A percentile compares a stretch with the other conserved stretches of the same genome.
Conservation (phyloP, 495 filamentous ascomycete genomes). For the Aspergillus ostianus region DNA sequence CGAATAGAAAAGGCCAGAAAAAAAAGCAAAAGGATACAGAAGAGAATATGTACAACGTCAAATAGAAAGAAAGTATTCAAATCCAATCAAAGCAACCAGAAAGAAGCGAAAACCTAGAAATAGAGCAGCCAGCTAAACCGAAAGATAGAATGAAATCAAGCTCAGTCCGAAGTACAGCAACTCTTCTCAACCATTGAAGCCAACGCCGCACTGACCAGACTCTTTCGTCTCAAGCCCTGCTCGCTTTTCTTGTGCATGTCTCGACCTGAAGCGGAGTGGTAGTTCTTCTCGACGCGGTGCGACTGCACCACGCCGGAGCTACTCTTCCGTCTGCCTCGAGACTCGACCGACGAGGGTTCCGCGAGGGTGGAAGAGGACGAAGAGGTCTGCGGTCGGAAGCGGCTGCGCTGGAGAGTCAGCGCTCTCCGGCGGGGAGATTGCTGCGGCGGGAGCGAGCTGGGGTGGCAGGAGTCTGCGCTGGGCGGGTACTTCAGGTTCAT, state of each 20-base stretch:
- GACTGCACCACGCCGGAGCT: conserved; percentile 23
- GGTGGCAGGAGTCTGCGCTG: conserved; percentile 41
- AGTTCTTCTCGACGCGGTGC: conserved; percentile 42
- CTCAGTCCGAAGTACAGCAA: not conserved
- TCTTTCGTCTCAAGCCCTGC: conserved; percentile 42
- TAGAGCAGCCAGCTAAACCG: not conserved
- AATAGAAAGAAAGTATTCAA: not conserved
- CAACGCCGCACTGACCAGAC: conserved; percentile 45
- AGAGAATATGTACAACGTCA: no score
- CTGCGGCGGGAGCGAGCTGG: conserved; percentile 41
- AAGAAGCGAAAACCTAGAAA: not conserved
- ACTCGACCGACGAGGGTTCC: not conserved
- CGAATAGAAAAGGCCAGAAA: not conserved
- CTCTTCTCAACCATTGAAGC: conserved; percentile 37
- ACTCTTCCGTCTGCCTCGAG: conserved; percentile 32
- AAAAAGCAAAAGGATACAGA: not conserved
- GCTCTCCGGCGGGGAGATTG: conserved; percentile 8
- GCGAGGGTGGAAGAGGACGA: not conserved
- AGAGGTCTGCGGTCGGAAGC: conserved; percentile 1
- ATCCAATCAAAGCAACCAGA: not conserved
- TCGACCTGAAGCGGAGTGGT: conserved; percentile 25
- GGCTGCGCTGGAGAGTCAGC: conserved; percentile 3
- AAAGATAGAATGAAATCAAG: conserved; percentile 3
- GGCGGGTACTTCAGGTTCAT: conserved; percentile 7
- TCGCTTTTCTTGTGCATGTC: conserved; percentile 40